These are phyloP conservation scores for Trichoderma reesei DNA, from an alignment of 495 filamentous ascomycete species.

Conservation along the genomic window DNA sequence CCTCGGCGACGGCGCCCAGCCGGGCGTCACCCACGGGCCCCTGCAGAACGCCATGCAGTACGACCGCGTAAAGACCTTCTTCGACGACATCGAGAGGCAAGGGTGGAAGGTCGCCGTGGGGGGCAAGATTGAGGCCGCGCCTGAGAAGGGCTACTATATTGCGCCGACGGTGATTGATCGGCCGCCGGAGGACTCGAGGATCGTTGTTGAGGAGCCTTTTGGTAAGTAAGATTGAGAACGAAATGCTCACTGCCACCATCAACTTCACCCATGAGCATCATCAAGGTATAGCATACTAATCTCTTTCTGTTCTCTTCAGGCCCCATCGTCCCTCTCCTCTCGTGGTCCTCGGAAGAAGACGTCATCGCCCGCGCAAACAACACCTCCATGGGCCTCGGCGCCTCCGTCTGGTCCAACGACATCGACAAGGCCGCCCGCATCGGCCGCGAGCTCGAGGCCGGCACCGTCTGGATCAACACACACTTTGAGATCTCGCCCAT, in stretches of 20 bases:
- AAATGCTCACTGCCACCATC: not conserved
- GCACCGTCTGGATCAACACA: conserved; percentile 52
- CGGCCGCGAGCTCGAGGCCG: conserved; percentile 42
- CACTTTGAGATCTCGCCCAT: conserved; percentile 10
- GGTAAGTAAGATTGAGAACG: conserved; percentile 11
- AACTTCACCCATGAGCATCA: not conserved
- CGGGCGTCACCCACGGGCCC: conserved; percentile 40
- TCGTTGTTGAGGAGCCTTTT: conserved; percentile 43
- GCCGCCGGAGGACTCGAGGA: conserved; percentile 31
- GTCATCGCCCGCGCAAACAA: conserved; percentile 48
- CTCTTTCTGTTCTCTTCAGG: conserved; percentile 8
- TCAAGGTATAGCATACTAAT: not conserved
- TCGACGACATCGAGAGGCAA: conserved; percentile 36
- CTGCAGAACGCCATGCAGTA: conserved; percentile 54
- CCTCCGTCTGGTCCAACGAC: conserved; percentile 46
- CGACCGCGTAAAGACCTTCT: conserved; percentile 39
- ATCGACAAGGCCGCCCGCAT: conserved; percentile 40
- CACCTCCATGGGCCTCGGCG: conserved; percentile 47
- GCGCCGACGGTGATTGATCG: conserved; percentile 38
- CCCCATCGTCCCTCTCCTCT: conserved; percentile 47
- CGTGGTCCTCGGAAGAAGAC: conserved; percentile 47
- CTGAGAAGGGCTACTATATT: conserved; percentile 31
- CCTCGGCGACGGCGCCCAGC: conserved; percentile 33
- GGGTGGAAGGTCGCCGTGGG: conserved; percentile 35
- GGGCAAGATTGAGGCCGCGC: conserved; percentile 19